A percentile compares a stretch with the other conserved stretches of the same genome.
Conservation (phyloP, 1,284 basidiomycete genomes). For the Moesziomyces parantarcticus region DNA sequence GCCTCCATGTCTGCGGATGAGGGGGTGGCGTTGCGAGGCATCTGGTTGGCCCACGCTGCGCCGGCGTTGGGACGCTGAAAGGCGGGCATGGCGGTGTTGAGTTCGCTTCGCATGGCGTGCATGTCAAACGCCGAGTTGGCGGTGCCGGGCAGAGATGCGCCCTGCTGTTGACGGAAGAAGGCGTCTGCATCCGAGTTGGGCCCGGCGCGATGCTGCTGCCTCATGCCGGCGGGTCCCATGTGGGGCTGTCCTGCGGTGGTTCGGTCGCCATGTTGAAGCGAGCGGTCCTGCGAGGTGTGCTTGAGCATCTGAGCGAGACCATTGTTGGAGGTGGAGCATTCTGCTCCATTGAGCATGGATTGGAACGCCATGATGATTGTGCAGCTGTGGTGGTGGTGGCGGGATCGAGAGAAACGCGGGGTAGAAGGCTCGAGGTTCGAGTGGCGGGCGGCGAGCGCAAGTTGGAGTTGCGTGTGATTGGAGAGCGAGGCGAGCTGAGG, state of each 20-base stretch:
- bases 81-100: constrained; percentile 26
- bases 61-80: constrained; percentile 32
- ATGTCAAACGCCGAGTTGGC: constrained; percentile 54
- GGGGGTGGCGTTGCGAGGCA: constrained; percentile 40
- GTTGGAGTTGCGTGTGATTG: constrained; percentile 13
- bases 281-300: constrained; percentile 88
- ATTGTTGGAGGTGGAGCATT: constrained; percentile 86
- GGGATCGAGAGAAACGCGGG: not conserved
- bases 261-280: constrained; percentile 74
- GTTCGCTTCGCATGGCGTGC: constrained; percentile 53
- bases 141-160: constrained; percentile 20
- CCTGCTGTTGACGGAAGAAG: constrained; percentile 58
- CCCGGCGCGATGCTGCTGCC: constrained; percentile 41
- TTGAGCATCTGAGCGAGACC: constrained; percentile 90
- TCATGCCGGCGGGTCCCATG: constrained; percentile 32
- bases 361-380: constrained; percentile 67
- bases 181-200: constrained; percentile 57
- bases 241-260: constrained; percentile 45
- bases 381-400: constrained; percentile 1
- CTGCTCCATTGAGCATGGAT: constrained; percentile 84
- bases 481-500: constrained; percentile 8
- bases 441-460: not conserved
- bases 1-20: constrained; percentile 51
- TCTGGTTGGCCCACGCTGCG: constrained; percentile 57
- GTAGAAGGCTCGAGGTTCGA: not conserved